Evolutionary conservation across 441 rosid genomes (phyloP).

Genomic region (Populus hybrid): DNA sequence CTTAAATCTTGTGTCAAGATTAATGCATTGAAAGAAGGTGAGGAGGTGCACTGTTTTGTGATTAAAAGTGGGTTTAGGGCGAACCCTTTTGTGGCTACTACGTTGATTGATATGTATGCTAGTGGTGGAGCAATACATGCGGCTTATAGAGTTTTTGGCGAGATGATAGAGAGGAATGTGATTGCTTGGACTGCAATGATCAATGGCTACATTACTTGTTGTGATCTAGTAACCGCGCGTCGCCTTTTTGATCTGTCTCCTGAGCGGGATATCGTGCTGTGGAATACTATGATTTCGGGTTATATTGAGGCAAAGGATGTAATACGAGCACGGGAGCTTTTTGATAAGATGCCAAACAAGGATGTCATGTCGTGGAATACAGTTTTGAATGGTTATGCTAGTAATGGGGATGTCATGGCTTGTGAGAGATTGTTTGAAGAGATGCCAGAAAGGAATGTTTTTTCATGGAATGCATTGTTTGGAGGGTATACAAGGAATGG

Average conservation of each 20-base stretch:
- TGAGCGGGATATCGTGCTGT: slow-evolving; percentile 56
- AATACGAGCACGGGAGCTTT: slow-evolving; percentile 53
- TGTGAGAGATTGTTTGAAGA: slow-evolving; percentile 47
- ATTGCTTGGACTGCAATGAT: slow-evolving; percentile 68
- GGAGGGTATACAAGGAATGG: slow-evolving; percentile 46
- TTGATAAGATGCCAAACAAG: slow-evolving; percentile 49
- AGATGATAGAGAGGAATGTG: slow-evolving; percentile 59
- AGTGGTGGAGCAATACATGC: slow-evolving; percentile 31
- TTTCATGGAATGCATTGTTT: slow-evolving; percentile 69
- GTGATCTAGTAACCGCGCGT: slow-evolving; percentile 48
- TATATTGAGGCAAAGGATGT: slow-evolving; percentile 51
- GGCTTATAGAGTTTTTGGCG: slow-evolving; percentile 53
- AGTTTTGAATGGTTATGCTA: slow-evolving; percentile 49
- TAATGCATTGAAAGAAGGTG: slow-evolving; percentile 45
- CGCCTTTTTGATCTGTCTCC: slow-evolving; percentile 57
- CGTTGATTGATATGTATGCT: slow-evolving; percentile 64
- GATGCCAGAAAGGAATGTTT: slow-evolving; percentile 51
- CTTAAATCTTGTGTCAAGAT: slow-evolving; percentile 49
- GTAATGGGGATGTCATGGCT: slow-evolving; percentile 38
- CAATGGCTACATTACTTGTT: slow-evolving; percentile 41
- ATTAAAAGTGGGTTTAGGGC: slow-evolving; percentile 54
- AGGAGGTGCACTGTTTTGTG: slow-evolving; percentile 49
- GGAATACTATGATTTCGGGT: slow-evolving; percentile 66
- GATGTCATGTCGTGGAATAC: slow-evolving; percentile 76
- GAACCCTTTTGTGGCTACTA: slow-evolving; percentile 43